These are phyloP conservation scores for Nyctanthes arbortristis DNA, from an alignment of 257 asterid genomes.

Conservation along the genomic window DNA sequence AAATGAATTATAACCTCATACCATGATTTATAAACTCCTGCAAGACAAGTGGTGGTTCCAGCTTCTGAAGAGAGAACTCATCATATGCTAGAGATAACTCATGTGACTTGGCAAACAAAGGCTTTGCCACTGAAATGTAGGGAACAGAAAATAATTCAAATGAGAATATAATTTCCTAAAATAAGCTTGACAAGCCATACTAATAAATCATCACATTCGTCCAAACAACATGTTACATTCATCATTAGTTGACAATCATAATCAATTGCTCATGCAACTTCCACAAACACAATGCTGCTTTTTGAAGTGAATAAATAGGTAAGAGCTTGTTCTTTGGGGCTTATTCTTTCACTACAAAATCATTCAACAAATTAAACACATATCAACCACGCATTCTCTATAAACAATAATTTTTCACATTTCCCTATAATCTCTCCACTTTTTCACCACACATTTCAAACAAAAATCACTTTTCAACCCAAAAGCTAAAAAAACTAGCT, in stretches of 20 bases:
- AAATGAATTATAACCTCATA: conserved; percentile 20
- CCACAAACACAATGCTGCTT: neutral
- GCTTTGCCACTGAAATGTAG: conserved; percentile 72
- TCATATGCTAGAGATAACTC: conserved; percentile 86
- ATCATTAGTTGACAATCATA: neutral
- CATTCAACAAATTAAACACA: no score
- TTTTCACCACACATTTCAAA: no score
- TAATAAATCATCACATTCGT: conserved; percentile 13
- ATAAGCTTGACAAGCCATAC: conserved; percentile 3
- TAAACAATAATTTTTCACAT: no score
- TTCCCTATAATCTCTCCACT: no score
- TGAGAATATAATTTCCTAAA: neutral
- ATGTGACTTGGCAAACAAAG: conserved; percentile 81
- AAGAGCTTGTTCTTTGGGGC: no score
- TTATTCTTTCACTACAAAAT: no score
- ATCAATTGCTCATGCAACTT: neutral
- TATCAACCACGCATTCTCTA: no score
- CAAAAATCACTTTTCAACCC: no score
- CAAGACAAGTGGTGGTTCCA: conserved; percentile 82
- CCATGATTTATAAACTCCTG: conserved; percentile 96
- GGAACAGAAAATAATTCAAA: conserved; percentile 16
- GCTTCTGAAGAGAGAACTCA: conserved; percentile 60
- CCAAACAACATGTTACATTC: neutral
- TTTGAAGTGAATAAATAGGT: conserved; percentile 8
- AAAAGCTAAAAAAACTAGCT: no score